Conservation (phyloP, 208 protist species). For the Kentomonas sorsogonicus region DNA sequence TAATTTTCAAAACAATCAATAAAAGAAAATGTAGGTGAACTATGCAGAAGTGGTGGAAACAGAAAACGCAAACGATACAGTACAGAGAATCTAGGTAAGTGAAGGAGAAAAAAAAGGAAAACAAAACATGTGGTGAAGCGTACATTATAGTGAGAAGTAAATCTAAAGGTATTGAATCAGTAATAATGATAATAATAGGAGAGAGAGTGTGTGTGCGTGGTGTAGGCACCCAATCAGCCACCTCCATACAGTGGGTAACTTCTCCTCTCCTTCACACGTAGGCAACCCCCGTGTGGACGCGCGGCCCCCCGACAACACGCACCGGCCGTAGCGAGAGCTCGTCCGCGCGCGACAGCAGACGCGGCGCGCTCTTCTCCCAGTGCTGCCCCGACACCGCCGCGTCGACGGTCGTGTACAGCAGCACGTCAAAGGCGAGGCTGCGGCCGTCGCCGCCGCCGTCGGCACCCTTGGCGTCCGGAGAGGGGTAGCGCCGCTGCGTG, state of each 20-base stretch:
- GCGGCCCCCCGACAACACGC: too few relatives aligned
- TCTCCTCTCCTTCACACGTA: conserved; percentile 48
- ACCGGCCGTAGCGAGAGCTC: too few relatives aligned
- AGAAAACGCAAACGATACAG: not conserved
- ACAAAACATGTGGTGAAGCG: conserved; percentile 1
- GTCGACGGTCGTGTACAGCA: conserved; percentile 90
- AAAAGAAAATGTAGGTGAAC: not conserved
- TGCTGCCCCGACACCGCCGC: conserved; percentile 63
- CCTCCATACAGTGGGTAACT: not conserved
- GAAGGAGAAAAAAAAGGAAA: conserved; percentile 4
- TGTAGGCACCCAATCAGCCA: not conserved
- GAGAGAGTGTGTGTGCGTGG: too few relatives aligned
- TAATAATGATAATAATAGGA: not conserved
- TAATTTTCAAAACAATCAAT: too few relatives aligned
- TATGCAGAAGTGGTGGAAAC: not conserved
- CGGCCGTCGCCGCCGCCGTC: too few relatives aligned
- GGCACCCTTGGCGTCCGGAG: too few relatives aligned
- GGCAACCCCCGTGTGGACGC: conserved; percentile 80
- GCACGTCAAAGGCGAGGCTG: conserved; percentile 88
- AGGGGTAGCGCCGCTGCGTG: too few relatives aligned
- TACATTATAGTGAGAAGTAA: not conserved
- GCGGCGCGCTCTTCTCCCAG: conserved; percentile 96
- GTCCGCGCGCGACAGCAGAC: conserved; percentile 91
- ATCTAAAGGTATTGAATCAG: not conserved
- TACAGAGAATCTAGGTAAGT: not conserved